Conservation (phyloP, 345 rosid species). For the Citrus inodora region DNA sequence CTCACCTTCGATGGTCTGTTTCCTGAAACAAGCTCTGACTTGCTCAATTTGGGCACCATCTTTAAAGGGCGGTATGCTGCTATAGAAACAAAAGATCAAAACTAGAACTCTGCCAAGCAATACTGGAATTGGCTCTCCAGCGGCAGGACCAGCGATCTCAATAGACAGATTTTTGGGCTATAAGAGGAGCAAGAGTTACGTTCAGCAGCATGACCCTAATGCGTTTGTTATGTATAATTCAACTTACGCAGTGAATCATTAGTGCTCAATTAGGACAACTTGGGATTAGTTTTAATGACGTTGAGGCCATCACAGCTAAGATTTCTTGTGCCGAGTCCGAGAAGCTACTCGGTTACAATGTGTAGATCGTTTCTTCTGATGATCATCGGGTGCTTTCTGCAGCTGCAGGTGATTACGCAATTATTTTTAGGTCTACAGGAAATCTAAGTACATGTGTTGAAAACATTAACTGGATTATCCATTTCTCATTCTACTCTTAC, state of each 20-base stretch:
- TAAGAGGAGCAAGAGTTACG: slow-evolving; percentile 7
- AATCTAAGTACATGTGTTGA: neutral
- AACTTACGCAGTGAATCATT: slow-evolving; percentile 28
- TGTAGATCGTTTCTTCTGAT: slow-evolving; percentile 16
- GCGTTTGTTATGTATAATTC: slow-evolving; percentile 18
- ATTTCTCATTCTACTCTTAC: slow-evolving; percentile 52
- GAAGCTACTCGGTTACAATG: slow-evolving; percentile 36
- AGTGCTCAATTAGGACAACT: neutral
- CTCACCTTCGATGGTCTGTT: slow-evolving; percentile 15
- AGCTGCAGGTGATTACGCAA: too few species aligned
- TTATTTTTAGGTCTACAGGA: too few species aligned
- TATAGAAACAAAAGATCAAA: neutral
- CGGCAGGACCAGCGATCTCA: slow-evolving; percentile 7
- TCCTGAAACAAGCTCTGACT: slow-evolving; percentile 4
- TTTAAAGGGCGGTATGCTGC: slow-evolving; percentile 5
- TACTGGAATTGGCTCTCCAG: slow-evolving; percentile 20
- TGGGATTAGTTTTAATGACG: slow-evolving; percentile 52
- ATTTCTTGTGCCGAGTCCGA: slow-evolving; percentile 33
- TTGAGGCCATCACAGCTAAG: slow-evolving; percentile 32
- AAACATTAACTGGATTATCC: slow-evolving; percentile 48
- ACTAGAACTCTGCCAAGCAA: slow-evolving; percentile 11
- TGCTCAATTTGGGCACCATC: neutral
- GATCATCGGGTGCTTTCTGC: too few species aligned
- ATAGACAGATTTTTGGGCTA: slow-evolving; percentile 25
- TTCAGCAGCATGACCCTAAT: slow-evolving; percentile 2